These are phyloP conservation scores for Astraeus odoratus DNA, from an alignment of 768 basidiomycete species.

Conservation along the genomic window DNA sequence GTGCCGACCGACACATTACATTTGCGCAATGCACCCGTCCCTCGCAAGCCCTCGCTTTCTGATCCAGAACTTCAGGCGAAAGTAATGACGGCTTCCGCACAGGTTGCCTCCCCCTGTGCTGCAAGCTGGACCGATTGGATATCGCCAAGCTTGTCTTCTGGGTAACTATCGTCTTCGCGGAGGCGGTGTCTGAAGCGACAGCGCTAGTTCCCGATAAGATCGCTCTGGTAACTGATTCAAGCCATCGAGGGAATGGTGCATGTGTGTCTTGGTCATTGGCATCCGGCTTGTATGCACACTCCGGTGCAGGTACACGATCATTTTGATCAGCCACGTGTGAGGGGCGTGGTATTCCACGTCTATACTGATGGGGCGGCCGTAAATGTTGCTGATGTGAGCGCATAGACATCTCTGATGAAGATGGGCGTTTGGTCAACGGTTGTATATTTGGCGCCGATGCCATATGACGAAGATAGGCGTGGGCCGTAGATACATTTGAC, in stretches of 20 bases:
- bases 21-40: conserved; percentile 42
- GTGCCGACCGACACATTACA: conserved; percentile 66
- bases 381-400: conserved; percentile 33
- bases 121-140: conserved; percentile 21
- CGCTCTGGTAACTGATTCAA: conserved; percentile 62
- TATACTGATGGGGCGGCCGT: conserved; percentile 3
- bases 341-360: conserved; percentile 23
- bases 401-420: conserved; percentile 24
- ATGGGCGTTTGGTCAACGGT: conserved; percentile 26
- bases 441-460: conserved; percentile 49
- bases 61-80: conserved; percentile 27
- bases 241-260: conserved; percentile 63
- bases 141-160: conserved; percentile 18
- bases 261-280: conserved; percentile 21
- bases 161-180: conserved; percentile 15
- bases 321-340: conserved; percentile 27
- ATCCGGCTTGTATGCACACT: conserved; percentile 20
- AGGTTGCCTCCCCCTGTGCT: conserved; percentile 9
- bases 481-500: conserved; percentile 40
- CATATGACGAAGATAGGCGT: conserved; percentile 70
- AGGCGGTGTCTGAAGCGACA: conserved; percentile 26
- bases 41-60: conserved; percentile 20
- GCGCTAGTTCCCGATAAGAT: conserved; percentile 49
- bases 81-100: conserved; percentile 26
- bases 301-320: conserved; percentile 21